Evolutionary conservation across 495 filamentous ascomycete species (phyloP), one percentile per base, ranked within the genome.

Genomic region (Tuber indicum): DNA sequence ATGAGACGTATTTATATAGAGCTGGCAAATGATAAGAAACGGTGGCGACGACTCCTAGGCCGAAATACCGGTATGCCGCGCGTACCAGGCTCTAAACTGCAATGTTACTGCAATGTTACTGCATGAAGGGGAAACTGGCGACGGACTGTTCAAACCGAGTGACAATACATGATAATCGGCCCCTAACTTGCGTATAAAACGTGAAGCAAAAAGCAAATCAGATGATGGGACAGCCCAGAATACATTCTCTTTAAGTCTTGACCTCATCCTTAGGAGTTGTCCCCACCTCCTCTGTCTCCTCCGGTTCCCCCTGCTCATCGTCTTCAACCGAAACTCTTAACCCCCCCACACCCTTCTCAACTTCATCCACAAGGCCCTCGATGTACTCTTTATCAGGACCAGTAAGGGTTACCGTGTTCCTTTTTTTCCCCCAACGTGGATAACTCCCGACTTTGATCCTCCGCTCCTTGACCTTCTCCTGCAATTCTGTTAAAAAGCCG

Each of bases 401-500:
- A 26, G 97, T 94, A 42, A 99, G 86, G 41, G 96, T 98, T 44
- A 99, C 92, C 0, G 93, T 94, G 83, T 99, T 99, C 43, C 88
- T 87, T 81, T 90, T 90, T 87, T 92, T 95, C 0, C 91, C 93
- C 96, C 94, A 97, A 71, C 93, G 86, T 39, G 96, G 96, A 85
- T 99, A 99, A 83, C 93, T 96, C 12, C 96, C 96, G n/a, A 99
- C 93, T 86, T 98, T 98, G 74, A 99, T 88, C 0, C 93, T 93
- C 78, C 88, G 88, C 0, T 88, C 84, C 83, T 89, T 89, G 12
- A 92, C 92, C 84, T 87, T 89, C 21, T 83, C 87, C 19, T 94
- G 92, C 75, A 99, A 85, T 78, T 91, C 88, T 5, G 93, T 94
- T 84, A 99, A 85, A 81, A 92, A 98, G 52, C 86, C 88, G 14